A percentile compares a stretch with the other conserved stretches of the same genome.
These are phyloP conservation scores for Vanderwaltozyma tropicalis DNA, from an alignment of 805 yeast genomes.

Conservation along the genomic window DNA sequence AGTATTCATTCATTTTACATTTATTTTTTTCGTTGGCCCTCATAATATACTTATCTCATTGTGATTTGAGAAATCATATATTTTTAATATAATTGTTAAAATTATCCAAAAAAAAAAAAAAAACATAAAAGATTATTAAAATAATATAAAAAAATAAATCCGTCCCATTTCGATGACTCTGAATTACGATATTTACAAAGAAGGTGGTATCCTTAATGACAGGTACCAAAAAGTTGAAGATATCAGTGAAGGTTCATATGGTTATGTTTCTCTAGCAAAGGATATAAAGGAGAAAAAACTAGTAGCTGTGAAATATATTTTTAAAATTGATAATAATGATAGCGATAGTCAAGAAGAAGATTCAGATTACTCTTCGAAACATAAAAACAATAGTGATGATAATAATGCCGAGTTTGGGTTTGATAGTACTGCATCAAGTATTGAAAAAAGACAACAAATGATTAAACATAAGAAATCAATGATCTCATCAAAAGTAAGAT, in stretches of 20 bases:
- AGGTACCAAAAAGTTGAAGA: slow-evolving; percentile 61
- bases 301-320: slow-evolving; percentile 81
- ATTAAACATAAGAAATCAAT: slow-evolving; percentile 24
- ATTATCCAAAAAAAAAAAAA: too few relatives aligned
- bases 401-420: slow-evolving; percentile 12
- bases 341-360: slow-evolving; percentile 13
- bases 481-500: slow-evolving; percentile 27
- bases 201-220: slow-evolving; percentile 43
- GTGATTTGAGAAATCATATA: too few relatives aligned
- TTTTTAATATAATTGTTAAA: too few relatives aligned
- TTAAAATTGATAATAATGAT: slow-evolving; percentile 39
- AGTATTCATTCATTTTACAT: too few relatives aligned
- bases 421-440: slow-evolving; percentile 9
- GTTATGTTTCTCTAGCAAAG: slow-evolving; percentile 78
- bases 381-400: slow-evolving; percentile 10
- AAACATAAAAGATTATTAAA: too few relatives aligned
- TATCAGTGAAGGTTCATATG: slow-evolving; percentile 88
- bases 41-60: too few relatives aligned
- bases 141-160: too few relatives aligned
- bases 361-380: slow-evolving; percentile 2
- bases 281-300: slow-evolving; percentile 43
- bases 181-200: slow-evolving; percentile 33
- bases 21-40: too few relatives aligned
- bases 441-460: slow-evolving; percentile 17
- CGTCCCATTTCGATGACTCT: slow-evolving; percentile 11